Conservation (phyloP, 495 filamentous ascomycete genomes). For the Tricharina praecox region DNA sequence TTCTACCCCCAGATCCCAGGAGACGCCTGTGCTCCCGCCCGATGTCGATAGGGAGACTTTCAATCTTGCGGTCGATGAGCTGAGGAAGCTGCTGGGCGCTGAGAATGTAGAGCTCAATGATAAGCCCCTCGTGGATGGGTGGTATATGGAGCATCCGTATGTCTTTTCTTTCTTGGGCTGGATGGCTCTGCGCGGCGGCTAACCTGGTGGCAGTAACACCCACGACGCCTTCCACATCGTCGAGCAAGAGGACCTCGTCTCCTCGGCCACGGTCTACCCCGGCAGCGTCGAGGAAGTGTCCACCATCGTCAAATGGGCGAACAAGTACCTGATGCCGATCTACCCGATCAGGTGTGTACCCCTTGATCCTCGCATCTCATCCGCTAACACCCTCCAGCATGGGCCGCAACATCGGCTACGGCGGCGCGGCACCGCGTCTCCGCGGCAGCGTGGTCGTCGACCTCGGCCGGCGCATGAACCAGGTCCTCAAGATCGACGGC, state of each 20-base stretch:
- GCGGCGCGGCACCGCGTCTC: constrained; percentile 38
- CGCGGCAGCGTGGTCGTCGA: constrained; percentile 37
- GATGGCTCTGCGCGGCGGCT: neutral
- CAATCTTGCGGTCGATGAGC: constrained; percentile 28
- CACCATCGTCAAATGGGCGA: constrained; percentile 31
- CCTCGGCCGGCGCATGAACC: constrained; percentile 37
- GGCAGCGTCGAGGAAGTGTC: constrained; percentile 33
- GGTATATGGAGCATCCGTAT: constrained; percentile 35
- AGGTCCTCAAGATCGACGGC: constrained; percentile 35
- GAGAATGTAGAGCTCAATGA: constrained; percentile 35
- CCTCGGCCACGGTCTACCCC: constrained; percentile 36
- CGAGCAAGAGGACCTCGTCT: constrained; percentile 37
- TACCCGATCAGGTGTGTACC: constrained; percentile 28
- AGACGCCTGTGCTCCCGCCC: constrained; percentile 27
- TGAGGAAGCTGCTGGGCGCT: constrained; percentile 28
- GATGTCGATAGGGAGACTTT: constrained; percentile 30
- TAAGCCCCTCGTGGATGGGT: constrained; percentile 33
- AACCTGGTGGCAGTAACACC: constrained; percentile 27
- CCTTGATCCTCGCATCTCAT: neutral
- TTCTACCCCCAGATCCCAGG: constrained; percentile 23
- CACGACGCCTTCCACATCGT: constrained; percentile 39
- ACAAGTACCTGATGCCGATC: constrained; percentile 35
- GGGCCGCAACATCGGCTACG: constrained; percentile 38
- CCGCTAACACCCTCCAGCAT: constrained; percentile 25
- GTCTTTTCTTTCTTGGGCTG: neutral